Evolutionary conservation across 2,329 filamentous ascomycete species (phyloP).

Genomic region (Colletotrichum shisoi): DNA sequence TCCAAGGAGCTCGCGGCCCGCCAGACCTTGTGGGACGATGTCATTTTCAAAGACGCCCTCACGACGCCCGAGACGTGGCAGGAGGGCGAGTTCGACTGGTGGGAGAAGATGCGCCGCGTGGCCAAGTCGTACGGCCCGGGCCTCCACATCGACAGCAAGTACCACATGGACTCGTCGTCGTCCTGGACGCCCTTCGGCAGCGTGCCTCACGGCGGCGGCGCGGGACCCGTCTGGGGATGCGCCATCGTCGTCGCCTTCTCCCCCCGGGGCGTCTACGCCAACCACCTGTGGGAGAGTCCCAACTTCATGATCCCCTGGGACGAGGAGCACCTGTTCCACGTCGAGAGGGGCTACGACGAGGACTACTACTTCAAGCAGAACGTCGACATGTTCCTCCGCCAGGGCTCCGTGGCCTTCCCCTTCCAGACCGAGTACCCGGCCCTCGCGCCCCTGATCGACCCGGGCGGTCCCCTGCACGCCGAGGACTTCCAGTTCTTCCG

Average conservation of each 20-base stretch:
- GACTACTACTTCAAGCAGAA: constrained; percentile 29
- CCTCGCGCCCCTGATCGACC: constrained; percentile 6
- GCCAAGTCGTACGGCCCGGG: constrained; percentile 33
- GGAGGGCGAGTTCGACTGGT: constrained; percentile 30
- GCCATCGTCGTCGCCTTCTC: constrained; percentile 30
- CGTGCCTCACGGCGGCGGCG: constrained; percentile 29
- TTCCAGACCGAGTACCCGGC: constrained; percentile 17
- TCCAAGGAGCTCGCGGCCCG: neutral
- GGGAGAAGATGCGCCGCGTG: constrained; percentile 37
- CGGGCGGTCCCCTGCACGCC: constrained; percentile 15
- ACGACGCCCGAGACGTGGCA: constrained; percentile 28
- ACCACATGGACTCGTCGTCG: constrained; percentile 19
- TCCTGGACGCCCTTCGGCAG: constrained; percentile 18
- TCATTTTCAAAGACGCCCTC: constrained; percentile 20
- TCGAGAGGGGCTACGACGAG: neutral
- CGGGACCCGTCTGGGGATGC: constrained; percentile 39
- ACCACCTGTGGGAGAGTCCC: constrained; percentile 39
- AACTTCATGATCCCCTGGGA: constrained; percentile 20
- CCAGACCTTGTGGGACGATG: constrained; percentile 25
- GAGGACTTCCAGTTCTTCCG: constrained; percentile 24
- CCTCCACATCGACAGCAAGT: constrained; percentile 1
- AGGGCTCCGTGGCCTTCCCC: neutral
- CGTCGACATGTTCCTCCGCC: constrained; percentile 24
- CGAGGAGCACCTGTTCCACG: neutral
- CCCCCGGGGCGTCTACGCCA: constrained; percentile 35